Conservation (phyloP, 257 asterid species). For the Paraleonurus japonicus region DNA sequence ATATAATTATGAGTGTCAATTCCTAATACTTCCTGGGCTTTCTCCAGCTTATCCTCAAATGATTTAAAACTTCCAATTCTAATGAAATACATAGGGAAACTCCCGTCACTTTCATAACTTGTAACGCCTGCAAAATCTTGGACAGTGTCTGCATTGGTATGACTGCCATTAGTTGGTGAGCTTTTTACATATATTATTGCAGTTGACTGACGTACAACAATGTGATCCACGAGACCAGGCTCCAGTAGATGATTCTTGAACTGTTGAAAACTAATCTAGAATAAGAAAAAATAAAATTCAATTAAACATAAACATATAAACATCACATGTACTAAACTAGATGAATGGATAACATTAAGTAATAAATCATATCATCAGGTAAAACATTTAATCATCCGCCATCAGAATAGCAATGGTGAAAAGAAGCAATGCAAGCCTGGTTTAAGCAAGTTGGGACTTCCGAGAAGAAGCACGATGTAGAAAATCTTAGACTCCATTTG, state of each 20-base stretch:
- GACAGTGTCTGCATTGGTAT: constrained; percentile 31
- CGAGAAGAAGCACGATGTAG: background rate
- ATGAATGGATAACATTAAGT: background rate
- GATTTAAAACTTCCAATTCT: constrained; percentile 69
- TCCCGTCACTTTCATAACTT: constrained; percentile 23
- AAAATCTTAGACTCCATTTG: no score
- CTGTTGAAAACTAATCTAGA: constrained; percentile 89
- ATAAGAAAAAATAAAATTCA: background rate
- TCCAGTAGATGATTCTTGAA: constrained; percentile 75
- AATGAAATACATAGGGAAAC: constrained; percentile 41
- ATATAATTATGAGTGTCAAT: constrained; percentile 67
- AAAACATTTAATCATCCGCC: background rate
- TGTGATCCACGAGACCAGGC: constrained; percentile 82
- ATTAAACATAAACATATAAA: constrained; percentile 16
- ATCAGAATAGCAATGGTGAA: constrained; percentile 7
- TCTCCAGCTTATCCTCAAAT: constrained; percentile 82
- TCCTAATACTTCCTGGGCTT: constrained; percentile 76
- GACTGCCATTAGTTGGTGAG: constrained; percentile 34
- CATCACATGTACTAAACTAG: background rate
- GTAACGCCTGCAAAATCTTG: constrained; percentile 35
- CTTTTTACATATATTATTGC: constrained; percentile 67
- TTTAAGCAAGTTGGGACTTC: background rate
- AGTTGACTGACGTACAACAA: constrained; percentile 50
- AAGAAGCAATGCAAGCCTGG: background rate
- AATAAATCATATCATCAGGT: background rate